Evolutionary conservation across 139 green algal species (phyloP), one percentile per base, ranked within the genome.

Genomic region (Ostreobium quekettii): DNA sequence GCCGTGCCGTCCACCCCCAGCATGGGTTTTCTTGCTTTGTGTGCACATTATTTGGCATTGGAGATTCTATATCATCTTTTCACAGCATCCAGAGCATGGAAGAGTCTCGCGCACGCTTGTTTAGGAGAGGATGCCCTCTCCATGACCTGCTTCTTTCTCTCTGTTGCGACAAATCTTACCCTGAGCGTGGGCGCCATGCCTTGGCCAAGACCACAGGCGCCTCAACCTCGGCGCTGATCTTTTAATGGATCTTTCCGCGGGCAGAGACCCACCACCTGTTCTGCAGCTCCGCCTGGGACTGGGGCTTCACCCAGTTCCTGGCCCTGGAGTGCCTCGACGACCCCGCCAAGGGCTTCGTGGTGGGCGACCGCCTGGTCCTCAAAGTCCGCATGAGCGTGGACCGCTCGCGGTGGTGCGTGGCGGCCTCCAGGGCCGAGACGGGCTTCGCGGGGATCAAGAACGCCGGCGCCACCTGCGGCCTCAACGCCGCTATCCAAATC

Each of bases 401-500:
- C 15, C 53, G 26, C 11, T 28, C 8, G 33, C 7, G 19, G 7
- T n/a, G n/a, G n/a, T n/a, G n/a, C n/a, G n/a, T n/a, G n/a, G n/a
- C n/a, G n/a, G 33, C 33, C 7, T 28, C 53, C 8, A 62, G 53
- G 19, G 33, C 31, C 33, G 53, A 62, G 15, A 62, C 53, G 22
- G 53, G 53, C 7, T 62, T 62, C 15, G 19, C 33, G 8, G 53
- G 53, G 33, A 11, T 62, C 26, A 62, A 26, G 31, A 28, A 7
- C 7, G 33, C 31, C 8, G 53, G 33, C 7, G 8, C 31, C 53
- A 19, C 7, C 33, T 7, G 7, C 11, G 53, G 53, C 8, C 15
- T 62, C 26, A 62, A 62, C 19, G 53, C 53, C 33, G 53, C 19
- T 8, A 31, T 62, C 31, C 53, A 62, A 62, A 28, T 26, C 19